Base-by-base conservation (phyloP, 768 basidiomycete genomes). In the Boletales sp. region DNA sequence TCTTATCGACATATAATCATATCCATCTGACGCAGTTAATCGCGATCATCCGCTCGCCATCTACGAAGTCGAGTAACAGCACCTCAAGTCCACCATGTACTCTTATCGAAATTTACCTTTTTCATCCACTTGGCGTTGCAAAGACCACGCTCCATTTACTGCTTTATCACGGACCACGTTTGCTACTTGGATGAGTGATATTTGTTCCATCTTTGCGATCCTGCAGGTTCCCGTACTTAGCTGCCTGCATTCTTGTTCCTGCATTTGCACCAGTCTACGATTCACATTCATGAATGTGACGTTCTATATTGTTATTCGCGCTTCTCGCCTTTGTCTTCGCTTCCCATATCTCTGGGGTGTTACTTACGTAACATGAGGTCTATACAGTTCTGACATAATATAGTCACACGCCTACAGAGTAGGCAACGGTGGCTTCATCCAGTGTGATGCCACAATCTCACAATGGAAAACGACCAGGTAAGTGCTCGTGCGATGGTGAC, bases 391-490 rank as follows among this genome's bases (percentile, higher is more conserved):
- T 66, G 56, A 62, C 52, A 10, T 51, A 51, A 59, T 46, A 43
- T 13, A 9, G 18, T 68, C 65, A 39, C 67, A 70, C 67, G 39
- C 60, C 58, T 65, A 46, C n/a, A 37, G n/a, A 18, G 14, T 18
- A 44, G 11, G 43, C 41, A 45, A 31, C 6, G 19, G 34, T 30
- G 19, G 34, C 31, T 41, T 48, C 13, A 28, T 28, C 50, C 42
- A 46, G 41, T 25, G 15, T 47, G 33, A 37, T 41, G 41, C 49
- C 44, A 54, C 48, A 31, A 62, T 56, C 54, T 65, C 58, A 71
- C 73, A 71, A 92, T 92, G 90, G 88, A 92, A 83, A 92, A 92
- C 87, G 90, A 90, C 71, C 82, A 86, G 75, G 90, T 89, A 67
- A 55, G 84, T 72, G 17, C 28, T 46, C 17, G 5, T 15, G 41